Conservation (phyloP, 306 rosid genomes). For the Lathyrus tuberosus region DNA sequence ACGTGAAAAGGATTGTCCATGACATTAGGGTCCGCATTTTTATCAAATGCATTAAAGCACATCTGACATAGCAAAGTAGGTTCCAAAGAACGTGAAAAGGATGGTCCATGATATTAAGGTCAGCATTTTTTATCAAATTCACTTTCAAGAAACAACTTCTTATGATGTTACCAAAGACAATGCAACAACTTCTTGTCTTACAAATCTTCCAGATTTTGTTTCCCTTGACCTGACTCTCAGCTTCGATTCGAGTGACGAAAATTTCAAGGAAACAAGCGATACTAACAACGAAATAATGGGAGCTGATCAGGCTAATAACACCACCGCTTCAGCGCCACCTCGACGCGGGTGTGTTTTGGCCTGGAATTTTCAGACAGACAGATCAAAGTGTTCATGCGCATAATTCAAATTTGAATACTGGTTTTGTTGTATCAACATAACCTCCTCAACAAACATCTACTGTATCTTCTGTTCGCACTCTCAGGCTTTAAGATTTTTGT, state of each 20-base stretch:
- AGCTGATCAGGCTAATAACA: background rate
- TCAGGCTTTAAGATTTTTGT: constrained; percentile 63
- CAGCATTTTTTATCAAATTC: no score
- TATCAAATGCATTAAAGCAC: constrained; percentile 86
- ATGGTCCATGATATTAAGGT: no score
- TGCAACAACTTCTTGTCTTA: constrained; percentile 53
- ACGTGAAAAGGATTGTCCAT: constrained; percentile 93
- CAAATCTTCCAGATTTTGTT: constrained; percentile 44
- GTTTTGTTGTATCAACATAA: constrained; percentile 28
- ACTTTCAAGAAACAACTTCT: constrained; percentile 49
- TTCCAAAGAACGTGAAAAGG: no score
- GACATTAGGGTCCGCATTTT: constrained; percentile 80
- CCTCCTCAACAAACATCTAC: constrained; percentile 46
- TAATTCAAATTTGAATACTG: constrained; percentile 43
- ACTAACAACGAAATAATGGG: constrained; percentile 48
- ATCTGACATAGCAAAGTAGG: constrained; percentile 55
- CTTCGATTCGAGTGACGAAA: constrained; percentile 48
- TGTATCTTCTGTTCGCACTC: constrained; percentile 74
- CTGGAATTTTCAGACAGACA: constrained; percentile 78
- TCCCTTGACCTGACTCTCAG: constrained; percentile 71
- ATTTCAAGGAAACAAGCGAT: constrained; percentile 50
- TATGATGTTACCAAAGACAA: constrained; percentile 57
- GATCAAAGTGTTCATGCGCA: constrained; percentile 43
- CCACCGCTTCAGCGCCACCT: constrained; percentile 60
- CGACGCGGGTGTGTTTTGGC: constrained; percentile 70